Evolutionary conservation across 495 filamentous ascomycete genomes (phyloP).

Genomic region (Glarea lozoyensis): DNA sequence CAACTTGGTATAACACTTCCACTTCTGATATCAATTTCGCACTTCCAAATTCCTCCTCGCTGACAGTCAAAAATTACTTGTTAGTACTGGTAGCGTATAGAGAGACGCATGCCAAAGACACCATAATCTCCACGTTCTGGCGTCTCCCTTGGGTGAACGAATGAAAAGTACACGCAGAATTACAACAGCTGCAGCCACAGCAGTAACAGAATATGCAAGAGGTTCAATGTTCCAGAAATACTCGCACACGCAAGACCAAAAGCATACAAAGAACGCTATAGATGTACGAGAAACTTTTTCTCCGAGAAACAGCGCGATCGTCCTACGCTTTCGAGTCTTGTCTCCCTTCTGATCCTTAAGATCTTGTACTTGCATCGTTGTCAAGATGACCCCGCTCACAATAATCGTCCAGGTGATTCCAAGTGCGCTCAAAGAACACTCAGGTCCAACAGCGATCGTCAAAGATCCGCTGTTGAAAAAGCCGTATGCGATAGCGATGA

Average conservation of each 20-base stretch:
- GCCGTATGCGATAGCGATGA: slow-evolving; percentile 34
- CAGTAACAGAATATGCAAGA: slow-evolving; percentile 8
- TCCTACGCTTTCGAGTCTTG: slow-evolving; percentile 27
- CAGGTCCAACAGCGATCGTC: slow-evolving; percentile 11
- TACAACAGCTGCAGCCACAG: neutral
- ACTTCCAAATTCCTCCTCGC: too few relatives aligned
- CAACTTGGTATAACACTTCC: too few relatives aligned
- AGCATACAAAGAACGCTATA: slow-evolving; percentile 26
- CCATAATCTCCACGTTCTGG: slow-evolving; percentile 3
- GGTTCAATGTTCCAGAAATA: slow-evolving; percentile 27
- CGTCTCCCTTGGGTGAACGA: neutral
- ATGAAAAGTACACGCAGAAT: neutral
- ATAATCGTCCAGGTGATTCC: slow-evolving; percentile 5
- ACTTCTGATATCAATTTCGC: too few relatives aligned
- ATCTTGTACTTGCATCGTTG: slow-evolving; percentile 41
- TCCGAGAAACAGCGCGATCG: slow-evolving; percentile 34
- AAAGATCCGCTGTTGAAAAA: slow-evolving; percentile 27
- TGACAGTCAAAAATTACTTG: neutral
- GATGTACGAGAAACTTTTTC: slow-evolving; percentile 30
- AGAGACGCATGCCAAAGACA: slow-evolving; percentile 4
- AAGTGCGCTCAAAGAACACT: neutral
- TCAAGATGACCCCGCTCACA: slow-evolving; percentile 24
- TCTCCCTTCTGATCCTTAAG: slow-evolving; percentile 40
- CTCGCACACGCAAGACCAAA: slow-evolving; percentile 34
- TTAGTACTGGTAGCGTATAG: neutral